Conservation (phyloP, 805 yeast species). For the Wickerhamomyces pijperi region DNA sequence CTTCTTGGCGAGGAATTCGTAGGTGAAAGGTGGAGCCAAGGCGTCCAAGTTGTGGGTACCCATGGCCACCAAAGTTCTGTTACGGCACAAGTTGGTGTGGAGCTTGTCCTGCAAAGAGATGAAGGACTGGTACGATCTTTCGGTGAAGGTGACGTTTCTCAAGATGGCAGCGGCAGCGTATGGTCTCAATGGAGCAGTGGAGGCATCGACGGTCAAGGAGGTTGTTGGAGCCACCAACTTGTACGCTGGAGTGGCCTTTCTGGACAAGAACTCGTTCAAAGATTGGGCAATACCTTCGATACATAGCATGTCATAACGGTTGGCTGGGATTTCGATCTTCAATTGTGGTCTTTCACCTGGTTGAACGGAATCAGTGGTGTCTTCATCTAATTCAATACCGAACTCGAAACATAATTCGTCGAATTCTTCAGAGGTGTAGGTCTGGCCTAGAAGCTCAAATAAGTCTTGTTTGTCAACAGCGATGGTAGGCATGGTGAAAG, state of each 20-base stretch:
- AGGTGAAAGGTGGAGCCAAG: conserved; percentile 72
- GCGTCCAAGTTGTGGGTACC: conserved; percentile 95
- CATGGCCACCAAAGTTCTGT: conserved; percentile 94
- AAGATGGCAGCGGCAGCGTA: conserved; percentile 93
- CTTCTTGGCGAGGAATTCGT: conserved; percentile 72
- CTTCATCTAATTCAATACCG: conserved; percentile 97
- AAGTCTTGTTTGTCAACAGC: conserved; percentile 92
- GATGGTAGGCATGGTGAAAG: conserved; percentile 83
- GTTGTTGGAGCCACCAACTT: conserved; percentile 50
- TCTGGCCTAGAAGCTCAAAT: conserved; percentile 63
- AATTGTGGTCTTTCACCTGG: conserved; percentile 90
- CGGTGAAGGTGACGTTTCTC: conserved; percentile 71
- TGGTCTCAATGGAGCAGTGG: conserved; percentile 72
- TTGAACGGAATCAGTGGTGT: conserved; percentile 69
- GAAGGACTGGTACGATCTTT: conserved; percentile 85
- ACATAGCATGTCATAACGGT: conserved; percentile 96
- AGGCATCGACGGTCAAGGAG: conserved; percentile 61
- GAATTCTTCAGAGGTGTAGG: conserved; percentile 77
- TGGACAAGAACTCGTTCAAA: conserved; percentile 80
- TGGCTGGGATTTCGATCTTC: conserved; percentile 95
- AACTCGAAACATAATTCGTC: conserved; percentile 96
- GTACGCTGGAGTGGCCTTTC: conserved; percentile 52
- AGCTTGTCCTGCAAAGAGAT: conserved; percentile 93
- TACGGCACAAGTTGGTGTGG: conserved; percentile 91
- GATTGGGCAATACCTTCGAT: conserved; percentile 97